Evolutionary conservation across 306 rosid genomes (phyloP), one percentile per base, ranked within the genome.

Genomic region (Arachis hypogaea): DNA sequence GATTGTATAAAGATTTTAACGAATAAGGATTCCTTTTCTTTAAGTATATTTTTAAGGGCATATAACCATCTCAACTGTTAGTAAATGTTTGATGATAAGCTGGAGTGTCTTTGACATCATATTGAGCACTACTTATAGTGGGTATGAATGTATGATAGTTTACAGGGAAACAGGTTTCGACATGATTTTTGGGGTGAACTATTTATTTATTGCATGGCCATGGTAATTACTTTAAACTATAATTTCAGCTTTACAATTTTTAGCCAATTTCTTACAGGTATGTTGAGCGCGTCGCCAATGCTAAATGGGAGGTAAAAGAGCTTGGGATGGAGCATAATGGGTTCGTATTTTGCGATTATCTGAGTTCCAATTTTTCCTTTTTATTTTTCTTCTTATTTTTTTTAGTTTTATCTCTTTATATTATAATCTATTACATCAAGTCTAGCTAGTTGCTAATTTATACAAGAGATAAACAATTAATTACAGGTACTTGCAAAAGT

Each of bases 271-370:
- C 47, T 71, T 82, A 75, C 91, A 94, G 98, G 77, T 94, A 94
- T 83, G 93, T 87, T 70, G 98, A 91, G 44, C 96, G 97, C 46
- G 84, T 94, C 75, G 87, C 97, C 52, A 94, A 87, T 84, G 86
- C 93, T 78, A 94, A 88, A 76, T 94, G 98, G 98, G 98, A 94
- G 84, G 87, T 94, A 67, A 94, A 84, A 81, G 98, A 91, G 74
- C 97, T 94, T 77, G 98, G 98, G 50, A 78, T 94, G 54, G 98
- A 94, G 82, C 98, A 94, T 88, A 94, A 95, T 65, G 96, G 98
- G 99, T 95, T 50, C 78, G 96, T 85, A 78, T 75, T 72, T 71
- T 86, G 60, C 10, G 38, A 62, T 69, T 63, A 5, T 67, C 76
- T 65, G 52, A 49, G 12, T 57, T 22, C 79, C 46, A 66, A 62